phyloP scores from a whole-genome alignment of 345 rosid genomes.

The Euphorbia pulcherrima region DNA sequence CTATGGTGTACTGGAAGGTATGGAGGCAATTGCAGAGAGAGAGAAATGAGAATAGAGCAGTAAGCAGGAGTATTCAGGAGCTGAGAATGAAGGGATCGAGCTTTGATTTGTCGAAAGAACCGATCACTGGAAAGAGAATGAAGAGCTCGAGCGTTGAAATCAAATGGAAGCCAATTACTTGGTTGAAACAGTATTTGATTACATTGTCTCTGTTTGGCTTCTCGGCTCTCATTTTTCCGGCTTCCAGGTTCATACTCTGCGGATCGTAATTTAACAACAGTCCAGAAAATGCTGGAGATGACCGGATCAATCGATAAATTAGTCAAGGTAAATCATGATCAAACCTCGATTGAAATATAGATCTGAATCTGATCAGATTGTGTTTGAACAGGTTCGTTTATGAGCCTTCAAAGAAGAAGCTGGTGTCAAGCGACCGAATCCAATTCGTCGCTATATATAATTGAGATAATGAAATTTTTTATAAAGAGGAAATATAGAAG shows the following conservation, averaged over 20 bases:
- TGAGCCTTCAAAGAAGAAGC: not conserved
- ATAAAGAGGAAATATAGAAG: no score
- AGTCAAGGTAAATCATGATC: not conserved
- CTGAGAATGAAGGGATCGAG: constrained; percentile 93
- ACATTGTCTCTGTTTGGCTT: constrained; percentile 62
- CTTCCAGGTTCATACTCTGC: constrained; percentile 68
- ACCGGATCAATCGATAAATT: not conserved
- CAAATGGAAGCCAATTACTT: constrained; percentile 84
- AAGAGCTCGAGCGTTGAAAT: constrained; percentile 96
- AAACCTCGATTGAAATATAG: no score
- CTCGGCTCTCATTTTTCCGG: constrained; percentile 57
- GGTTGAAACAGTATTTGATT: constrained; percentile 64
- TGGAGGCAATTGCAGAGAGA: constrained; percentile 65
- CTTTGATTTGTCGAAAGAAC: constrained; percentile 87
- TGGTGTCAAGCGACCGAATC: no score
- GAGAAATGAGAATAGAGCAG: constrained; percentile 60
- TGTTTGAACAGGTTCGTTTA: not conserved
- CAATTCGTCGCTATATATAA: no score
- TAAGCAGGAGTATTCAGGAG: constrained; percentile 69
- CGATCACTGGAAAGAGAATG: constrained; percentile 67
- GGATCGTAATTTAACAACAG: constrained; percentile 37
- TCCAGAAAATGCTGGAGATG: no score
- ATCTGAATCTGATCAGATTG: not conserved
- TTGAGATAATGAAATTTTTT: no score
- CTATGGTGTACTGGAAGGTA: constrained; percentile 70